Evolutionary conservation across 2,329 filamentous ascomycete genomes (phyloP), one percentile per base, ranked within the genome.

Genomic region (Calonectria henricotiae): DNA sequence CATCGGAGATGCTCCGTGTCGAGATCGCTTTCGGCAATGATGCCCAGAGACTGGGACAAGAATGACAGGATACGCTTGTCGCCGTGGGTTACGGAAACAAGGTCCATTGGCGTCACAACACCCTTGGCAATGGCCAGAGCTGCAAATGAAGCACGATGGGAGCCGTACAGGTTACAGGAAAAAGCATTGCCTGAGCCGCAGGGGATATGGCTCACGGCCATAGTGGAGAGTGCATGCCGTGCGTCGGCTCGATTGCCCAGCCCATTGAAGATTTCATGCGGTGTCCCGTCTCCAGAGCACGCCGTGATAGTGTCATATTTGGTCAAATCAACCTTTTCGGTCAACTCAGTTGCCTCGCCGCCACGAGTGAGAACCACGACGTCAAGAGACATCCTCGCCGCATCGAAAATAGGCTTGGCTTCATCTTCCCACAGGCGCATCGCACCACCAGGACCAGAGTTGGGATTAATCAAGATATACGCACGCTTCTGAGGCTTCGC

Each of bases 121-220:
- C 95, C 96, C 81, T 99, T 99, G 78, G 98, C 89, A 55, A 98
- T 91, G 27, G 91, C 92, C 71, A 98, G 85, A 0, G 96, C 94
- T 0, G 95, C 94, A 54, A 94, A 81, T 70, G 91, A 93, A 9
- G 93, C 89, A 73, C 89, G 91, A 73, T 92, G 89, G 0, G 95
- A 95, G 5, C 96, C 96, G 74, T 94, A 94, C 55, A 97, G 84
- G 81, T 98, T 98, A 84, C 93, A 92, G 72, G 94, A 93, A 91
- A 98, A 93, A 25, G 94, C 96, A 81, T 99, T 99, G 6, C 96
- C 96, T 61, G 94, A 96, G 15, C 96, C 96, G 79, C 95, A 97
- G 1, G 96, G 96, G 41, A 99, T 87, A 79, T 98, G 94, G 25
- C 91, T 92, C 2, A 99, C 91, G 0, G 96, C 94, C 15, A 98